Base-by-base conservation (phyloP, 805 yeast genomes). In the Cyberlindnera meyerae region DNA sequence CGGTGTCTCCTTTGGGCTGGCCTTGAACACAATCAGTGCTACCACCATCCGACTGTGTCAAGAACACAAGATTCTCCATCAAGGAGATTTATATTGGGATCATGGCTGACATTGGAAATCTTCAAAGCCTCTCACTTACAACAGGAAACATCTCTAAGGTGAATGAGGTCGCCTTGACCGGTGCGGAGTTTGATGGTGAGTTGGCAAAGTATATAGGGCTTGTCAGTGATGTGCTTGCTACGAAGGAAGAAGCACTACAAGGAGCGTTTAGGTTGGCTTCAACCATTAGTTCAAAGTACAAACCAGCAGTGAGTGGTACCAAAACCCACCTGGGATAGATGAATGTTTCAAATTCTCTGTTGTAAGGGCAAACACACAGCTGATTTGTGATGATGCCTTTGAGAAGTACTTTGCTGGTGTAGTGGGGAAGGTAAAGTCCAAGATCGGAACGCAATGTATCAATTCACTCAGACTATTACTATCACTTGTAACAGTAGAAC, bases 81-180 rank as follows among this genome's bases (percentile, higher is more conserved):
- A 73, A 81, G 39, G 94, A 83, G 59, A 76, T 82, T 42, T 74
- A 77, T 43, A 66, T 83, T 36, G 93, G 90, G 3, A 67, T 84
- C 53, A 72, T 84, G 26, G 88, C 93, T 2, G 93, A 84, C 54
- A 80, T 83, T 51, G 94, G 94, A 5, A 70, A 83, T 1, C 63
- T 83, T 40, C 89, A 83, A 58, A 66, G 90, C 51, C 51, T 82
- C 39, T 80, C 85, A 5, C 51, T 53, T 13, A 39, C 78, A 1
- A 70, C 71, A 14, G 70, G 69, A 29, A 79, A 79, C 54, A 59
- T 64, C 12, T 77, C 85, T 5, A 66, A 74, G 61, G 59, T 80
- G 42, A 70, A 69, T 53, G 82, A 79, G 47, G 58, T 75, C 32
- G 76, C 82, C 5, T 67, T 76, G 45, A 77, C 87, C 1, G 90